Base-by-base conservation (phyloP, 345 rosid species). In the Corchorus capsularis region DNA sequence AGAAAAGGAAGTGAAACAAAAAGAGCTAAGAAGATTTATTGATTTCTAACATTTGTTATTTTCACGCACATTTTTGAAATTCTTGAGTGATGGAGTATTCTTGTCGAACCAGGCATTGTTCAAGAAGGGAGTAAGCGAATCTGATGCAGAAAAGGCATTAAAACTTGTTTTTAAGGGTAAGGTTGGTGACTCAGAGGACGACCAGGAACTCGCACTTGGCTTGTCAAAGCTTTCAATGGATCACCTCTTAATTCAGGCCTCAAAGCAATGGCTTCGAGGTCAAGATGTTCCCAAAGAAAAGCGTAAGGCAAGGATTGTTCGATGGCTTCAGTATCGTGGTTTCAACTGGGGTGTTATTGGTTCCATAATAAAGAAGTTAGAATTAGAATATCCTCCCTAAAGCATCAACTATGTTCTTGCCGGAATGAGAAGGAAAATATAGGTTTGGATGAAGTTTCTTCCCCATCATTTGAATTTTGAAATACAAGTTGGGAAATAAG, bases 271-370 rank as follows among this genome's bases (percentile, higher is more conserved):
- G 97, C 66, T 77, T 71, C 87, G 88, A 82, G 86, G 93, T 62
- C 84, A 73, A 63, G 88, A 91, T 77, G 87, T 80, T 17, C 82
- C 98, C 10, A 64, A 67, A 62, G 95, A 93, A 74, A 90, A 81
- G 17, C 95, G 91, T 34, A 93, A 91, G 81, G 66, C 90, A 66
- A 91, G 97, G 85, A 86, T 94, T 12, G 78, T 94, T 41, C 82
- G 93, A 77, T 93, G 97, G 98, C 97, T 93, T 76, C 97, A 93
- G 84, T 93, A 93, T 80, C 88, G 97, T 16, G 95, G 97, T 50
- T 90, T 90, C 81, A 90, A 87, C 75, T 93, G 95, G 94, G 87
- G 87, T 34, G 91, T 91, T 11, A 86, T 88, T 69, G 47, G 79
- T 74, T 78, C 81, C 79, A 79, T 91, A 53, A 43, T 91, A 67